phyloP scores from a whole-genome alignment of 768 basidiomycete species.

The Podaxis mareebaensis region DNA sequence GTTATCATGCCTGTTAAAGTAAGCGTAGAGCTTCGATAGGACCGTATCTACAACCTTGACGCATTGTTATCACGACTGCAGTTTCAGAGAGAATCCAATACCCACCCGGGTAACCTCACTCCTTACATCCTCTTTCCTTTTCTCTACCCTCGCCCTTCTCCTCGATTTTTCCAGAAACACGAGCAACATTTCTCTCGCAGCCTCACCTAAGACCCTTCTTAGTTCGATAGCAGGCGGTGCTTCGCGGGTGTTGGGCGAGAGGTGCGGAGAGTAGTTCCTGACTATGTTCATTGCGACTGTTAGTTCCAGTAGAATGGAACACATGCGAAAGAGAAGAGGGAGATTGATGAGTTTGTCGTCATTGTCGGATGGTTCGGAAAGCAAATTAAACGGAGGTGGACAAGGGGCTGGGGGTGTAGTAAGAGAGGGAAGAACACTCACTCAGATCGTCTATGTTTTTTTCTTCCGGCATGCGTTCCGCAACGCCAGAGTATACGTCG shows the following conservation, averaged over 20 bases:
- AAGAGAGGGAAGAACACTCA: constrained; percentile 51
- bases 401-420: constrained; percentile 1
- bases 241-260: constrained; percentile 64
- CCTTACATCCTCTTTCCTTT: constrained; percentile 23
- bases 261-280: constrained; percentile 88
- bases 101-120: neutral
- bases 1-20: constrained; percentile 59
- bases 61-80: neutral
- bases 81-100: neutral
- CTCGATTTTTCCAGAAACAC: constrained; percentile 65
- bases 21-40: constrained; percentile 71
- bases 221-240: constrained; percentile 75
- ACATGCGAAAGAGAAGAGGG: constrained; percentile 28
- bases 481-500: constrained; percentile 76
- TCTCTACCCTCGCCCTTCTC: constrained; percentile 41
- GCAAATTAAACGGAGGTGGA: constrained; percentile 22
- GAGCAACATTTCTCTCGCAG: constrained; percentile 78
- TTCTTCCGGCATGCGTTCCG: constrained; percentile 68
- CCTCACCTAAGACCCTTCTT: constrained; percentile 56
- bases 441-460: constrained; percentile 80
- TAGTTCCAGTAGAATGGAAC: constrained; percentile 49
- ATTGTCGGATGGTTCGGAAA: constrained; percentile 10
- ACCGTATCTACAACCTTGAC: constrained; percentile 78
- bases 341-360: constrained; percentile 27
- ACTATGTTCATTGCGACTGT: constrained; percentile 89